These are phyloP conservation scores for Papiliotrema terrestris DNA, from an alignment of 1,284 basidiomycete species.

Conservation along the genomic window DNA sequence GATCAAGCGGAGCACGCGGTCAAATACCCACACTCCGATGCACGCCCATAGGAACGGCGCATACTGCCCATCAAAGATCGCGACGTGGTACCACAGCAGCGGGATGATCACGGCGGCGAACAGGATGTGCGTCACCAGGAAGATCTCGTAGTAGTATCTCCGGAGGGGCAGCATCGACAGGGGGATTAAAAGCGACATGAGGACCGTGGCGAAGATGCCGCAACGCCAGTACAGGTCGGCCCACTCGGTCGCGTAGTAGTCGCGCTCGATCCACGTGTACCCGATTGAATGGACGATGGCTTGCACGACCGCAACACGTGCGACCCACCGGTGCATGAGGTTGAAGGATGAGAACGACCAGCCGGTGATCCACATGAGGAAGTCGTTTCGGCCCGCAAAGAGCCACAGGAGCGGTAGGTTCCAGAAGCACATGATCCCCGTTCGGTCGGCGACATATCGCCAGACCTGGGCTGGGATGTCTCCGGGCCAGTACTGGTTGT, in stretches of 20 bases:
- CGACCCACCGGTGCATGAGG: slow-evolving; percentile 43
- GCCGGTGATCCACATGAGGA: slow-evolving; percentile 29
- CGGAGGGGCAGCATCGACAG: slow-evolving; percentile 9
- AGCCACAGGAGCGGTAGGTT: slow-evolving; percentile 37
- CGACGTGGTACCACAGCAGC: slow-evolving; percentile 31
- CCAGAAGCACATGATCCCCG: slow-evolving; percentile 26
- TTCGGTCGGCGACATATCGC: slow-evolving; percentile 26
- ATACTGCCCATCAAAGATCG: slow-evolving; percentile 6
- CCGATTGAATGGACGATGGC: slow-evolving; percentile 25
- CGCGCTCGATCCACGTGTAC: slow-evolving; percentile 4
- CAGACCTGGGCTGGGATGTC: slow-evolving; percentile 10
- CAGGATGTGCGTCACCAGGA: slow-evolving; percentile 33
- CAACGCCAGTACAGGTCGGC: slow-evolving; percentile 28
- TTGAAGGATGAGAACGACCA: slow-evolving; percentile 33
- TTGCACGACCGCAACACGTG: slow-evolving; percentile 25
- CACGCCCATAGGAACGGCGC: slow-evolving; percentile 9
- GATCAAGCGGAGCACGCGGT: slow-evolving; percentile 10
- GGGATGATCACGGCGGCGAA: slow-evolving; percentile 30
- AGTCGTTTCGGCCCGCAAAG: slow-evolving; percentile 37
- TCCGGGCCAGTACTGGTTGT: slow-evolving; percentile 25
- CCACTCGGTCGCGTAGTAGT: neutral
- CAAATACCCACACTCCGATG: slow-evolving; percentile 16
- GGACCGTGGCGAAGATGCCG: slow-evolving; percentile 25
- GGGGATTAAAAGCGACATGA: neutral
- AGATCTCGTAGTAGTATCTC: slow-evolving; percentile 27